These are phyloP conservation scores for Hypoxylon subgilvum DNA, from an alignment of 495 filamentous ascomycete species.

Conservation along the genomic window DNA sequence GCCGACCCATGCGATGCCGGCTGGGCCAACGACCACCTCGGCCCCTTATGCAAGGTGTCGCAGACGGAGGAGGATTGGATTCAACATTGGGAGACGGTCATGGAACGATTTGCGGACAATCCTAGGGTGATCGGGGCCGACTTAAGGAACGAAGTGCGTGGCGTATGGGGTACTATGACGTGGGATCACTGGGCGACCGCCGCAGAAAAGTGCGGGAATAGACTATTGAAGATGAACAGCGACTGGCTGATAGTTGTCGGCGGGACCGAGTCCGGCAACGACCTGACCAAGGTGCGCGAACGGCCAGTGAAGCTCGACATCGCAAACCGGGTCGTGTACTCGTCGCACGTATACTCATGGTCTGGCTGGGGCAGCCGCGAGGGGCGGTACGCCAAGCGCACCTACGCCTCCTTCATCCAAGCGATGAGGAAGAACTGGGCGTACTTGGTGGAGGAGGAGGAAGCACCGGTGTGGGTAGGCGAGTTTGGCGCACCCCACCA, in stretches of 20 bases:
- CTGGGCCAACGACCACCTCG: constrained; percentile 64
- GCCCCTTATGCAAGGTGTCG: constrained; percentile 56
- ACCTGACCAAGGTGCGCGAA: constrained; percentile 54
- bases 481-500: constrained; percentile 62
- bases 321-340: constrained; percentile 62
- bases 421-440: constrained; percentile 67
- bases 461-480: constrained; percentile 66
- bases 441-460: constrained; percentile 61
- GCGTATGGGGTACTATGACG: constrained; percentile 67
- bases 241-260: constrained; percentile 69
- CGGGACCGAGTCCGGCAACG: constrained; percentile 65
- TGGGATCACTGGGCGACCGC: constrained; percentile 65
- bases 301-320: constrained; percentile 61
- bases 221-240: constrained; percentile 58
- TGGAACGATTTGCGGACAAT: constrained; percentile 58
- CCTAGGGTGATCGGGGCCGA: constrained; percentile 64
- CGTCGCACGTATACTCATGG: constrained; percentile 66
- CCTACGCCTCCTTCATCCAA: constrained; percentile 61
- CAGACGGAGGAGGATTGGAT: constrained; percentile 67
- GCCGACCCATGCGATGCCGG: constrained; percentile 64
- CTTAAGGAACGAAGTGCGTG: constrained; percentile 65
- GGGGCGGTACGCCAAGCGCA: constrained; percentile 58
- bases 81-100: constrained; percentile 64
- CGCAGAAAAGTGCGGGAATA: constrained; percentile 61
- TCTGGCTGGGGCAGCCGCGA: constrained; percentile 64